A percentile compares a stretch with the other conserved stretches of the same genome.
Evolutionary conservation across 225 moss, liverwort and hornwort species (phyloP).

Genomic region (Straminergon stramineum): DNA sequence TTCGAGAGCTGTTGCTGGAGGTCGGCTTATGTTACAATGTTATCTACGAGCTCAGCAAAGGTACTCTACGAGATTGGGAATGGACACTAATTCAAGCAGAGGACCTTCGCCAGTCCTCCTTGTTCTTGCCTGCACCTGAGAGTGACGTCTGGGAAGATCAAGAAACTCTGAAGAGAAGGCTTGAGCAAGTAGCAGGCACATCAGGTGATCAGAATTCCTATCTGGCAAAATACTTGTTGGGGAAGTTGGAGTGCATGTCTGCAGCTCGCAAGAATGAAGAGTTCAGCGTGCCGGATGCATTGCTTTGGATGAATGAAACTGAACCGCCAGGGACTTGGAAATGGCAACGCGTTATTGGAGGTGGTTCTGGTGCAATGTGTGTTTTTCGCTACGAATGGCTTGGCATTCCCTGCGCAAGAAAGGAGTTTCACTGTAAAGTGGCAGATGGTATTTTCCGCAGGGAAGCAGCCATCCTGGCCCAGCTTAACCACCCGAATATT

Average conservation of each 20-base stretch:
- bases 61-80: not conserved
- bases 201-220: not conserved
- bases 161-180: not conserved
- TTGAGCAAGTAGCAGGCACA: not conserved
- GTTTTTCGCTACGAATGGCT: not conserved
- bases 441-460: not conserved
- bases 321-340: not conserved
- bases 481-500: not conserved
- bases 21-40: not conserved
- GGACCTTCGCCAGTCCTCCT: not conserved
- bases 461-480: not conserved
- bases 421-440: not conserved
- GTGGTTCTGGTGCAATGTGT: not conserved
- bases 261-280: not conserved
- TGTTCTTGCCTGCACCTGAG: not conserved
- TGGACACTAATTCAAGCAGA: not conserved
- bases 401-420: not conserved
- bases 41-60: not conserved
- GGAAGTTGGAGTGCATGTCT: not conserved
- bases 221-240: not conserved
- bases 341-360: not conserved
- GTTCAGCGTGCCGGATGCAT: not conserved
- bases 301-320: not conserved
- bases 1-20: not conserved
- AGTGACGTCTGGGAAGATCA: not conserved